Base-by-base conservation (phyloP, 2,329 filamentous ascomycete species). In the Penicillium sp. region DNA sequence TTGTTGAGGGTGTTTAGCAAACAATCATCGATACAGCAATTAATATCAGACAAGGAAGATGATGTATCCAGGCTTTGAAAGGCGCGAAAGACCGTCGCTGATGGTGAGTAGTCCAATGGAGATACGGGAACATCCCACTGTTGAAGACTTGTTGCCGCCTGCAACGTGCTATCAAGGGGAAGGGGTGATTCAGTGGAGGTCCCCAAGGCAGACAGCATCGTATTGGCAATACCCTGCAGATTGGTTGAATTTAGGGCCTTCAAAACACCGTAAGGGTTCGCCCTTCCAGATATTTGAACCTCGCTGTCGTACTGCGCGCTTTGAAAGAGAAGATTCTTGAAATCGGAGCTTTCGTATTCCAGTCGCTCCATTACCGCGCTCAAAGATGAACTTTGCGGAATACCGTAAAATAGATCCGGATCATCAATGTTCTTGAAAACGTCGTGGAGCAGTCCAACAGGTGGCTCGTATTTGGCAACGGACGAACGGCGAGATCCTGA, bases 351-450 rank as follows among this genome's bases (percentile, higher is more conserved):
- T 69, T 98, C 93, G 62, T 96, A 91, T 56, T 95, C 89, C 4
- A 97, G 77, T 8, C 87, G 84, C 41, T 85, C 80, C 48, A 97
- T 74, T 1, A 97, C 85, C 9, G 85, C 88, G 13, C 79, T 75
- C 13, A 98, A 71, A 47, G 83, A 89, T 6, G 89, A 80, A 32
- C 81, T 80, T 66, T 94, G 86, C 34, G 87, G 81, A 6, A 96
- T 77, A 3, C 93, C 94, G 63, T 98, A 98, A 66, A 95, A 98
- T 0, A 89, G 85, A 66, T 99, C 93, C 1, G 90, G 91, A 60
- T 99, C 94, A 62, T 96, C 90, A 38, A 98, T 86, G 50, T 88
- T 91, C 62, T 88, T 86, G 65, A 93, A 98, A 2, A 98, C 90
- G 0, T 79, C 75, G 36, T 95, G 76, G 10, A 97, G 74, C 1